Percentiles rank a stretch among this genome's conserved stretches.
Conservation (phyloP, 2,329 filamentous ascomycete species). For the Claviceps arundinis region DNA sequence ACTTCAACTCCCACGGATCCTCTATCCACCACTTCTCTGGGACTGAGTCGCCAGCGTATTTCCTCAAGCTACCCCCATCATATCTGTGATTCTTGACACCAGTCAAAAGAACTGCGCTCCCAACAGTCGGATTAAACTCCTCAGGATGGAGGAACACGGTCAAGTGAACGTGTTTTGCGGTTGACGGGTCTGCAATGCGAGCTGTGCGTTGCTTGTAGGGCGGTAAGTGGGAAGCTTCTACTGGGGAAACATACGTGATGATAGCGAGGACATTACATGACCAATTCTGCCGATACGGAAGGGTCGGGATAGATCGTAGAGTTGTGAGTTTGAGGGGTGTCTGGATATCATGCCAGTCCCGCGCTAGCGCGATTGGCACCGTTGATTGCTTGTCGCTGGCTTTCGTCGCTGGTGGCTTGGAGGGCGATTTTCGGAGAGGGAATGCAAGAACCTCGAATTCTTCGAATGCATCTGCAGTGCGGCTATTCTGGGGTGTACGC, state of each 20-base stretch:
- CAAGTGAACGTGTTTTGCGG: slow-evolving; percentile 36
- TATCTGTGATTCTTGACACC: slow-evolving; percentile 46
- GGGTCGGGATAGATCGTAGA: slow-evolving; percentile 33
- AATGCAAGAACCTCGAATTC: slow-evolving; percentile 24
- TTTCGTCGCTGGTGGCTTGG: slow-evolving; percentile 1
- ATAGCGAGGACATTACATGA: slow-evolving; percentile 41
- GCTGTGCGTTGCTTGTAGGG: slow-evolving; percentile 39
- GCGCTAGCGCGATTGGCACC: slow-evolving; percentile 24
- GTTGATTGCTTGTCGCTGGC: background rate
- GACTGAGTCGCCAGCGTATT: slow-evolving; percentile 26
- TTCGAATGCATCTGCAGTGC: slow-evolving; percentile 23
- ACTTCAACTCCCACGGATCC: slow-evolving; percentile 30
- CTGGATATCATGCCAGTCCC: slow-evolving; percentile 26
- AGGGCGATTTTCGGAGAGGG: slow-evolving; percentile 8
- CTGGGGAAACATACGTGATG: slow-evolving; percentile 30
- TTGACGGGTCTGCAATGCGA: slow-evolving; percentile 37
- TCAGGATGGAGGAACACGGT: slow-evolving; percentile 42
- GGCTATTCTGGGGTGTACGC: slow-evolving; percentile 11
- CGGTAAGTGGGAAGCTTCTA: slow-evolving; percentile 35
- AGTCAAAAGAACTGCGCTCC: slow-evolving; percentile 36
- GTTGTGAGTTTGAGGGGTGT: slow-evolving; percentile 38
- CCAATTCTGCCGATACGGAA: slow-evolving; percentile 46
- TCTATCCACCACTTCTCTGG: slow-evolving; percentile 39
- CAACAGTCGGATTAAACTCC: slow-evolving; percentile 31
- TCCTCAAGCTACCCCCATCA: slow-evolving; percentile 33